Conservation (phyloP, 768 basidiomycete genomes). For the Naganishia friedmannii region DNA sequence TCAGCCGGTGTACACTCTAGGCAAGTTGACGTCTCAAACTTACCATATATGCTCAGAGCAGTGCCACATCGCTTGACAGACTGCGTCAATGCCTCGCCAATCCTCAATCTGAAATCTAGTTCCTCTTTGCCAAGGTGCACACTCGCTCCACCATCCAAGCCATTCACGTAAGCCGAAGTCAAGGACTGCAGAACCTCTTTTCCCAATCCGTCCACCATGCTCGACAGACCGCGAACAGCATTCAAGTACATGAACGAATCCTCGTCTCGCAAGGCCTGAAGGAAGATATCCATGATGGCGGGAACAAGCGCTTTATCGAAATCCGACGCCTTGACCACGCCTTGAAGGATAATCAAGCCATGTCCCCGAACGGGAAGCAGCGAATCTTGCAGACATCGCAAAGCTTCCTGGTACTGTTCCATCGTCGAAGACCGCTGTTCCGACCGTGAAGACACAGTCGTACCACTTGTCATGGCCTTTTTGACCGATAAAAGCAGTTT, state of each 20-base stretch:
- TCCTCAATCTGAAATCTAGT: conserved; percentile 68
- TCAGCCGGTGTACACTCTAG: background rate
- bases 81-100: conserved; percentile 80
- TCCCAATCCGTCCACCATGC: conserved; percentile 74
- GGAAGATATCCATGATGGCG: conserved; percentile 79
- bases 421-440: conserved; percentile 50
- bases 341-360: conserved; percentile 75
- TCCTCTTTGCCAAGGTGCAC: conserved; percentile 55
- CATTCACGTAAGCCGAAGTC: conserved; percentile 61
- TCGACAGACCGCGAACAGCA: conserved; percentile 83
- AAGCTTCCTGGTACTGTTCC: conserved; percentile 77
- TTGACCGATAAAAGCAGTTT: conserved; percentile 79
- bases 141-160: conserved; percentile 55
- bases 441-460: conserved; percentile 16
- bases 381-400: conserved; percentile 83
- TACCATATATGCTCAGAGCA: conserved; percentile 68
- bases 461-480: conserved; percentile 57
- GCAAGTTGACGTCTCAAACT: conserved; percentile 33
- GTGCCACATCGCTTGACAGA: conserved; percentile 72
- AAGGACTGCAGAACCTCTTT: conserved; percentile 68
- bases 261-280: conserved; percentile 79
- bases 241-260: conserved; percentile 95
- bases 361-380: conserved; percentile 91
- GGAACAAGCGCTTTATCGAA: conserved; percentile 68
- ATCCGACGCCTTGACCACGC: conserved; percentile 58